Evolutionary conservation across 768 basidiomycete species (phyloP).

Genomic region (Gelatoporia subvermispora): DNA sequence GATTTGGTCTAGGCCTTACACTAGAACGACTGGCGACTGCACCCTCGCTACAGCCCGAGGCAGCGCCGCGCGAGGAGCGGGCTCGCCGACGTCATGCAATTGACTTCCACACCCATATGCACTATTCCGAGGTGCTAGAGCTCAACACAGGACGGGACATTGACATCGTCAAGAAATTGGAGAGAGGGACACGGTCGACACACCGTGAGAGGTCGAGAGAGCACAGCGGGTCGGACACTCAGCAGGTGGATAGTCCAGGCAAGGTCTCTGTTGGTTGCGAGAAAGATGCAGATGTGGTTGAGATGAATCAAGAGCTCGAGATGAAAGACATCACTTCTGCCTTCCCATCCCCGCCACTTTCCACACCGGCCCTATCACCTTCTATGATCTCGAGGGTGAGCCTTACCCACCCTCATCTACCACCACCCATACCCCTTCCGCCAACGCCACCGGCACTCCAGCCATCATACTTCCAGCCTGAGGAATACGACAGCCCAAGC

Average conservation of each 20-base stretch:
- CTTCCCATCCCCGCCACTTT: conserved; percentile 3
- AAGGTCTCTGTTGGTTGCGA: no score
- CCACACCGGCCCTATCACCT: not conserved
- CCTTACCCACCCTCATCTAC: not conserved
- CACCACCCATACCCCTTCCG: conserved; percentile 10
- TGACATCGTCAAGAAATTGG: no score
- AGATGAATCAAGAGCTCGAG: no score
- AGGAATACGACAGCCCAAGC: not conserved
- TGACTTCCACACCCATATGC: conserved; percentile 1
- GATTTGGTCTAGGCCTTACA: not conserved
- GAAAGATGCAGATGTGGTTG: no score
- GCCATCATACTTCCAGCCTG: not conserved
- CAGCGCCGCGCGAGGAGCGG: conserved; percentile 1
- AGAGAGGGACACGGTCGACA: no score
- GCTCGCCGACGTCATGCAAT: conserved; percentile 2
- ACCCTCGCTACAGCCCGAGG: not conserved
- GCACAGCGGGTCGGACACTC: no score
- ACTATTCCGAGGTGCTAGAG: not conserved
- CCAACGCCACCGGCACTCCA: conserved; percentile 5
- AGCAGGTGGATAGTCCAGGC: no score
- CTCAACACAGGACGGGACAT: not conserved
- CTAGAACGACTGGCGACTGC: not conserved
- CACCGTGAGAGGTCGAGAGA: no score
- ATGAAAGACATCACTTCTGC: conserved; percentile 6
- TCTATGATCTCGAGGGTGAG: not conserved